phyloP scores from a whole-genome alignment of 2,329 filamentous ascomycete species.

The Pezicula neosporulosa region DNA sequence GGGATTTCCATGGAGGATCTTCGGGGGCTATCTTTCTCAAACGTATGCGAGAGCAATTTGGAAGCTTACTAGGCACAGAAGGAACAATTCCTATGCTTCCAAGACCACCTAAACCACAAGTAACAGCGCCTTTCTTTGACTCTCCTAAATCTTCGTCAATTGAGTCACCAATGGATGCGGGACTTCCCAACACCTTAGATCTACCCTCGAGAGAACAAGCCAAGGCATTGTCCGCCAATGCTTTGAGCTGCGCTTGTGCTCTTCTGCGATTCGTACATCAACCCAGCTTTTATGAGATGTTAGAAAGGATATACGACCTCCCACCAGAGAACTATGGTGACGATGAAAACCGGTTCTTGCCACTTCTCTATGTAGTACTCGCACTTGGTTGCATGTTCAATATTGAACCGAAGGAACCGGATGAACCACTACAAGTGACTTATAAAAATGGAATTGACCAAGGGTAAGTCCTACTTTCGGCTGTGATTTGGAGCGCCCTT shows the following conservation, averaged over 20 bases:
- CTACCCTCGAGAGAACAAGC: slow-evolving; percentile 64
- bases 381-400: slow-evolving; percentile 73
- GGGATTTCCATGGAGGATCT: slow-evolving; percentile 93
- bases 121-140: slow-evolving; percentile 37
- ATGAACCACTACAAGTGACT: slow-evolving; percentile 39
- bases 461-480: slow-evolving; percentile 42
- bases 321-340: slow-evolving; percentile 58
- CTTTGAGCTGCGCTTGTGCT: slow-evolving; percentile 54
- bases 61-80: slow-evolving; percentile 65
- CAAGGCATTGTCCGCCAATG: slow-evolving; percentile 49
- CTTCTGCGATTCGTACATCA: slow-evolving; percentile 71
- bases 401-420: slow-evolving; percentile 45
- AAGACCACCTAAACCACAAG: slow-evolving; percentile 54
- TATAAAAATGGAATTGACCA: slow-evolving; percentile 52
- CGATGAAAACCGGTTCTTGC: slow-evolving; percentile 66
- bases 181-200: slow-evolving; percentile 44
- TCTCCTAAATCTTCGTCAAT: slow-evolving; percentile 23
- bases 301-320: slow-evolving; percentile 75
- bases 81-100: slow-evolving; percentile 57
- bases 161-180: slow-evolving; percentile 26
- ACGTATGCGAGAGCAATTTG: slow-evolving; percentile 84
- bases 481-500: slow-evolving; percentile 7
- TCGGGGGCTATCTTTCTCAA: slow-evolving; percentile 87
- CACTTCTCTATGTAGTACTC: slow-evolving; percentile 66
- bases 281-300: slow-evolving; percentile 73